Base-by-base conservation (phyloP, 2,329 filamentous ascomycete species). In the Cladosporium halotolerans region DNA sequence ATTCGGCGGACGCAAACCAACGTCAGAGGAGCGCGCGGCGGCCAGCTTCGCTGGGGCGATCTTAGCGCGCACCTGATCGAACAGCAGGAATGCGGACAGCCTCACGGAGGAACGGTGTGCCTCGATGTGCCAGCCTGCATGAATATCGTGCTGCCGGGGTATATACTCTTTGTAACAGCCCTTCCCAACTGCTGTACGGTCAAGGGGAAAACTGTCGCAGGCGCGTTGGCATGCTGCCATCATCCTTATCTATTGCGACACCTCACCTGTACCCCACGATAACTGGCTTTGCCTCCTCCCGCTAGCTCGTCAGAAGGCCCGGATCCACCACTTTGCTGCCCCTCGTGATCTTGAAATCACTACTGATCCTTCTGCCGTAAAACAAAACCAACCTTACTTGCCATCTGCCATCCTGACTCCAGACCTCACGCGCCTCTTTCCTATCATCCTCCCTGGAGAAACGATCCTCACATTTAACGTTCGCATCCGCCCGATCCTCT, bases 221-320 rank as follows among this genome's bases (percentile, higher is more conserved):
- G 7, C 23, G 23, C 23, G 7, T 3, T 28, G 23, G 23, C 23
- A 28, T 28, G 23, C 23, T 50, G 31, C 44, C 31, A 51, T 44
- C 47, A 18, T 16, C 40, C 48, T 44, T 51, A 51, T 51, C 40
- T 44, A 51, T 51, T 32, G 48, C 40, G 40, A 34, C 48, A 51
- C 8, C 13, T 40, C 19, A 18, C 18, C 36, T 31, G 18, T 14
- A 36, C 38, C 36, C 23, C 32, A 48, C 18, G 34, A 42, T 10
- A 42, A 42, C 16, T 28, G 40, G 16, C 16, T 28, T 16, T 42
- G 40, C 19, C 19, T 14, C 40, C 39, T 32, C 39, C 40, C 39
- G 13, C 39, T 44, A 42, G 32, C 48, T 51, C 48, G 39, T 43
- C 48, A 44, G 46, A 41, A 49, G 46, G 46, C 36, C 46, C 46